A percentile compares a stretch with the other conserved stretches of the same genome.
Evolutionary conservation across 768 basidiomycete species (phyloP).

Genomic region (Termitomyces sp.): DNA sequence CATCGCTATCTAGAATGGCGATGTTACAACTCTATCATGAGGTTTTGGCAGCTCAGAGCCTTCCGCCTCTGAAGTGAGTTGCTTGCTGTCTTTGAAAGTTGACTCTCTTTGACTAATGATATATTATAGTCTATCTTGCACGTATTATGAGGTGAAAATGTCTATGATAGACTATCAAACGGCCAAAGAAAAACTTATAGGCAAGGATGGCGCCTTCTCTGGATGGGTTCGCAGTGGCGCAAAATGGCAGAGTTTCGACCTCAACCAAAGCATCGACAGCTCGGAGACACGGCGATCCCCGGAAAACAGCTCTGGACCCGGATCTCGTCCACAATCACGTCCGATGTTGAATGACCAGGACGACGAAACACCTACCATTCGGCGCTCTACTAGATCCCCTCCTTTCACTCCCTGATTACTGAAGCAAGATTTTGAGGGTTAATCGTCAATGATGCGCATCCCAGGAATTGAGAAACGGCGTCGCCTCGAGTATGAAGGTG

Average conservation of each 20-base stretch:
- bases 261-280: constrained; percentile 1
- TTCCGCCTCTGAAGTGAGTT: constrained; percentile 14
- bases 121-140: constrained; percentile 12
- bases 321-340: too few species aligned
- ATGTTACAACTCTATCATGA: constrained; percentile 41
- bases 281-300: background rate
- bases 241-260: constrained; percentile 45
- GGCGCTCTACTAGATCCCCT: background rate
- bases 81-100: background rate
- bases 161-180: constrained; percentile 37
- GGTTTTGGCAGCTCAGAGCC: constrained; percentile 11
- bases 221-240: constrained; percentile 59
- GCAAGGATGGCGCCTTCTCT: constrained; percentile 39
- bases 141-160: constrained; percentile 44
- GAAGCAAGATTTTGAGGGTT: too few species aligned
- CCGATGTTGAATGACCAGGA: background rate
- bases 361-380: background rate
- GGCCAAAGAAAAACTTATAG: constrained; percentile 44
- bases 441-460: background rate
- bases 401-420: too few species aligned
- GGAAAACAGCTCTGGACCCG: too few species aligned
- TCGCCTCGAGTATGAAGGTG: background rate
- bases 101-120: background rate
- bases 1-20: constrained; percentile 45
- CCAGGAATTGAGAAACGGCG: too few species aligned